Evolutionary conservation across 164 flowering plant genomes (phyloP), one percentile per base, ranked within the genome.

Genomic region (Umbellularia californica): DNA sequence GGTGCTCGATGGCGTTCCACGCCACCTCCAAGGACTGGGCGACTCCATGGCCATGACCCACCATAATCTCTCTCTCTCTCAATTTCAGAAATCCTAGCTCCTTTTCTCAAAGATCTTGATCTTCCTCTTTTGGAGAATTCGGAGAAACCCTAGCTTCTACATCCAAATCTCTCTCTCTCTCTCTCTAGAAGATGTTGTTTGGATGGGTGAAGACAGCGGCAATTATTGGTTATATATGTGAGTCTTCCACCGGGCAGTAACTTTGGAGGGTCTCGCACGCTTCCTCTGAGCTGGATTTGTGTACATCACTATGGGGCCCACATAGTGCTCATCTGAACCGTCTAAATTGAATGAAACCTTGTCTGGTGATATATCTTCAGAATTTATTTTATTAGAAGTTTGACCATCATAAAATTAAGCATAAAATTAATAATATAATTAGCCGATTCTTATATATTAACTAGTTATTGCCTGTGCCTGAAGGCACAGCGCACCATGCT

Each of bases 1-100:
- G 68, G 60, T 73, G 64, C 58, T 95, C 98, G 71, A 89, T 75
- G 73, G 98, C 95, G 58, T 84, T 78, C 94, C 90, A 95, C 3
- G 97, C 79, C 65, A 83, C 73, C 55, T 80, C 79, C 58, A 80
- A 23, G 12, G 82, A 25, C 3, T 78, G 77, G 14, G 19, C 62
- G 65, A 65, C 66, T 33, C 80, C 77, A 55, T 73, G 76, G 51
- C 68, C 72, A 23, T 74, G 69, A 0, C 30, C 24, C 71, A 74
- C 71, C 79, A 70, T 71, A 19, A 25, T 35, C 13, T n/a, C 17
- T 11, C 24, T n/a, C n/a, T 22, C 67, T 19, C 19, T 55, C 60
- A 15, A 55, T 10, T 67, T 19, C 33, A 19, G 47, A 28, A 67
- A 67, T 20, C 33, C n/a, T 41, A 41, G 11, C 11, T 41, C 10